These are phyloP conservation scores for Microcyclosporella mali DNA, from an alignment of 2,329 filamentous ascomycete species.

Conservation along the genomic window DNA sequence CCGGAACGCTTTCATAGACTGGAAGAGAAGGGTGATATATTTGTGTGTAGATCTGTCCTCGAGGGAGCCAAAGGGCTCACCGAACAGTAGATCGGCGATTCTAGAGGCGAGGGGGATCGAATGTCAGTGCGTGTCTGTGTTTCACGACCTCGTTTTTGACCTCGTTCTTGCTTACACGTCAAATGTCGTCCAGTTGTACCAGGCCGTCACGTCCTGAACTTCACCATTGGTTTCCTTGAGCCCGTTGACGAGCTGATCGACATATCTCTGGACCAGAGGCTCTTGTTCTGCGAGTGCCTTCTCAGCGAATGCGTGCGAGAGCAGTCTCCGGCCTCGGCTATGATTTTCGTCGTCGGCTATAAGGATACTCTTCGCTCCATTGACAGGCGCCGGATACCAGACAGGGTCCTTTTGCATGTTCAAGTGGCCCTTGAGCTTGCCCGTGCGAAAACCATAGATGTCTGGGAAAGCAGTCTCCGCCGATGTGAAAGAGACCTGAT, in stretches of 20 bases:
- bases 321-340: slow-evolving; percentile 34
- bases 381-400: slow-evolving; percentile 31
- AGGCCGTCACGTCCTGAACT: slow-evolving; percentile 26
- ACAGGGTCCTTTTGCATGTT: slow-evolving; percentile 33
- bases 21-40: slow-evolving; percentile 24
- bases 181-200: slow-evolving; percentile 36
- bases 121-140: too few species aligned
- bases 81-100: slow-evolving; percentile 23
- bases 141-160: too few species aligned
- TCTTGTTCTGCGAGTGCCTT: slow-evolving; percentile 39
- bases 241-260: slow-evolving; percentile 35
- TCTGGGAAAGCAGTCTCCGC: slow-evolving; percentile 40
- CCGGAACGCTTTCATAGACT: slow-evolving; percentile 24
- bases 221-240: slow-evolving; percentile 27
- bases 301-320: slow-evolving; percentile 39
- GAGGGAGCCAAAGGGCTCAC: slow-evolving; percentile 27
- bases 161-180: too few species aligned
- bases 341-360: slow-evolving; percentile 35
- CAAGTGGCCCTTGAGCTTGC: slow-evolving; percentile 31
- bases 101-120: too few species aligned
- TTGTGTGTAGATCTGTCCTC: slow-evolving; percentile 22
- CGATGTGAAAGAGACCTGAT: slow-evolving; percentile 40
- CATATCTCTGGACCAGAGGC: slow-evolving; percentile 34
- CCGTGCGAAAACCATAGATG: slow-evolving; percentile 36
- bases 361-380: slow-evolving; percentile 28